These are phyloP conservation scores for Leccinum fallax DNA, from an alignment of 1,284 basidiomycete genomes.

Conservation along the genomic window DNA sequence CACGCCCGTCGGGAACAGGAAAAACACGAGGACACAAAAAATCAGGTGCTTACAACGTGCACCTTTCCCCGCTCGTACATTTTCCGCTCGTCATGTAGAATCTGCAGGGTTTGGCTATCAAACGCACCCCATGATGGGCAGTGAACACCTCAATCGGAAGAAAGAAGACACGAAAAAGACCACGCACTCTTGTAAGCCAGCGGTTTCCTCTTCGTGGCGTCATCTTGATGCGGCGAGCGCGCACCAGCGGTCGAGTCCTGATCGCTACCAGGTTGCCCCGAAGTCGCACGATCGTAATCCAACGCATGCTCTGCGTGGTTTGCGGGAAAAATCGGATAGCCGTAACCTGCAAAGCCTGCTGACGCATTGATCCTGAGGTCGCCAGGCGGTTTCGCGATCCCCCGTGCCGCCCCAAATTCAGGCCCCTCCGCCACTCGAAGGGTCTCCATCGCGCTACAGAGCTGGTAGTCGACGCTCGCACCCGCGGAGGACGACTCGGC, in stretches of 20 bases:
- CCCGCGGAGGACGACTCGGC: slow-evolving; percentile 20
- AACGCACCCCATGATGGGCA: slow-evolving; percentile 17
- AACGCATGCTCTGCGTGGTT: slow-evolving; percentile 10
- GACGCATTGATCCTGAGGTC: slow-evolving; percentile 16
- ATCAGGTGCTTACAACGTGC: slow-evolving; percentile 61
- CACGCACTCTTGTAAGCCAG: slow-evolving; percentile 34
- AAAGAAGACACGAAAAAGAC: neutral
- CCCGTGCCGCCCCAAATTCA: slow-evolving; percentile 3
- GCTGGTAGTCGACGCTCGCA: slow-evolving; percentile 15
- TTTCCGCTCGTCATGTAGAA: slow-evolving; percentile 50
- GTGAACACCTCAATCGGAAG: slow-evolving; percentile 20
- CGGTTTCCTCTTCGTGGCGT: slow-evolving; percentile 18
- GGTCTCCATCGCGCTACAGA: slow-evolving; percentile 9
- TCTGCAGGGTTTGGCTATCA: slow-evolving; percentile 65
- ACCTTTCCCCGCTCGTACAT: slow-evolving; percentile 62
- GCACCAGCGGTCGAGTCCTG: slow-evolving; percentile 4
- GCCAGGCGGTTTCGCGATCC: slow-evolving; percentile 6
- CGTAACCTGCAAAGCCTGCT: slow-evolving; percentile 8
- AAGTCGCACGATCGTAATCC: slow-evolving; percentile 10
- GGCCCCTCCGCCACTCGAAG: slow-evolving; percentile 5
- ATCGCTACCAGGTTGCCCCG: slow-evolving; percentile 6
- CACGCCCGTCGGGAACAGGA: slow-evolving; percentile 2
- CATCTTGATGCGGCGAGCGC: slow-evolving; percentile 20
- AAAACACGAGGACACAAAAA: neutral
- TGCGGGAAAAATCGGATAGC: slow-evolving; percentile 19